Evolutionary conservation across 495 filamentous ascomycete genomes (phyloP), one percentile per base, ranked within the genome.

Genomic region (Trichocladium antarcticum): DNA sequence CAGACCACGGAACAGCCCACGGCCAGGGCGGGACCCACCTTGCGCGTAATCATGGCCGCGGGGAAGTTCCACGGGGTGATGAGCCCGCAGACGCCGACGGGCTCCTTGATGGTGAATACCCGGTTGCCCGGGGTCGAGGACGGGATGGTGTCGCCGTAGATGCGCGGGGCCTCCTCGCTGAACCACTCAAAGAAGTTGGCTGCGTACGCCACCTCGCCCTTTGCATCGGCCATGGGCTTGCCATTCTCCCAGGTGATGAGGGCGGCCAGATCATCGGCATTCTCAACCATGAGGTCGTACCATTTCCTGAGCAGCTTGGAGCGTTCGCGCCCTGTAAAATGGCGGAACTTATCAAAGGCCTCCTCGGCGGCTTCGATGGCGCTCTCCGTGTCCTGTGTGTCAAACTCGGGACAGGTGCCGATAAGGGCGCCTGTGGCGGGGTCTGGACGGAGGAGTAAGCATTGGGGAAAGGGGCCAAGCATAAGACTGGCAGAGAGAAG

Each of bases 41-140:
- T 95, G 21, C 89, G 71, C 3, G 89, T 90, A 55, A 93, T 83
- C 89, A 95, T 95, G 6, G 89, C 89, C 7, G 84, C 83, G 2
- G 89, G 89, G 67, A 93, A 95, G 68, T 95, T 95, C 89, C 89
- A 95, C 20, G 92, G 92, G 17, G 92, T 96, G 62, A 98, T 95
- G 28, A 98, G 70, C 11, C 88, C 90, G 58, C 87, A 93, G 11
- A 98, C 90, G 53, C 92, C 92, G 38, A 97, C 79, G 6, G 92
- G 90, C 66, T 96, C 81, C 64, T 85, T 87, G 19, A 85, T 61
- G 0, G 85, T 90, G 24, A 85, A 74, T 2, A 89, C 73, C n/a
- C 86, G 74, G 68, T 88, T 89, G 0, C 77, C 80, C 0, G 81
- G 66, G 6, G 82, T 66, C 8, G 78, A 75, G 17, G 83, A 71